A percentile compares a stretch with the other conserved stretches of the same genome.
These are phyloP conservation scores for Pythium phragmitis DNA, from an alignment of 352 stramenopile species.

Conservation along the genomic window DNA sequence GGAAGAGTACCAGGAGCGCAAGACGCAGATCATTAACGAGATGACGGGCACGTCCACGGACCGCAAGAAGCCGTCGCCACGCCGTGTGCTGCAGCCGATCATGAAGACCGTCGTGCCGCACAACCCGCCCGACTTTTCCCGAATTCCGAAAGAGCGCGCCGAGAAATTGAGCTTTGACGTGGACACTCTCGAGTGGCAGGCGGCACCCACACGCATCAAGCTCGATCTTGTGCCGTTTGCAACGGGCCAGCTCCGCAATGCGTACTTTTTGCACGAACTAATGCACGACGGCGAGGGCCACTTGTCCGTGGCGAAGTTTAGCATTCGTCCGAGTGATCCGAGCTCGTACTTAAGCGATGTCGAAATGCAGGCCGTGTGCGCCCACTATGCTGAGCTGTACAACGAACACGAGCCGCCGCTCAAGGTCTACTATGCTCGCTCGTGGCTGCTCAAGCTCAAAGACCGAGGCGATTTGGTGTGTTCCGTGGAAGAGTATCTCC, in stretches of 20 bases:
- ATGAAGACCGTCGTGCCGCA: constrained; percentile 84
- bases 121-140: constrained; percentile 59
- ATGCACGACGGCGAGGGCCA: constrained; percentile 24
- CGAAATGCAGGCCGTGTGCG: constrained; percentile 88
- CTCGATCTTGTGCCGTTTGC: constrained; percentile 80
- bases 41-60: constrained; percentile 81
- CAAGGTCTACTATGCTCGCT: constrained; percentile 81
- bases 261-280: constrained; percentile 75
- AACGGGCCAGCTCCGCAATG: constrained; percentile 76
- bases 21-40: constrained; percentile 87
- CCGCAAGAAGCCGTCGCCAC: constrained; percentile 48
- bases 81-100: constrained; percentile 53
- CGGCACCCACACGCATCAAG: constrained; percentile 56
- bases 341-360: constrained; percentile 84
- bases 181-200: constrained; percentile 80
- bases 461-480: constrained; percentile 66
- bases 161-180: constrained; percentile 86
- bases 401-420: constrained; percentile 83
- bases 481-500: constrained; percentile 77
- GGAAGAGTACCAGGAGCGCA: constrained; percentile 81
- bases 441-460: constrained; percentile 73
- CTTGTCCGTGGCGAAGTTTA: constrained; percentile 76
- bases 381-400: constrained; percentile 84
- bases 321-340: constrained; percentile 56
- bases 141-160: constrained; percentile 58